A percentile compares a stretch with the other conserved stretches of the same genome.
Conservation (phyloP, 2,329 filamentous ascomycete genomes). For the Whalleya microplaca region DNA sequence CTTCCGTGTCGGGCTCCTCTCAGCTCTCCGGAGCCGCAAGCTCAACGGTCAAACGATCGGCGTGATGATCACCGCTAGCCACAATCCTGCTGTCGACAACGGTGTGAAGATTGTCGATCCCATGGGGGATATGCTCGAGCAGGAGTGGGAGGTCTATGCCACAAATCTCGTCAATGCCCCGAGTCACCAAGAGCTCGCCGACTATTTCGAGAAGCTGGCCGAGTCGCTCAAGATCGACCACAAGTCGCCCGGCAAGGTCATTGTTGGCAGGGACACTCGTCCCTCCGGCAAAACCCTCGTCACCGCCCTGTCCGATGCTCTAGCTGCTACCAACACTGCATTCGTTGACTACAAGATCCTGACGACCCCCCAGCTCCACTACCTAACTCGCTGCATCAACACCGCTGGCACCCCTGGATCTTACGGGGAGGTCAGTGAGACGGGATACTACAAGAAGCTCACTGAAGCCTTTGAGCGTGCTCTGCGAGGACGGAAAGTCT, state of each 20-base stretch:
- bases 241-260: slow-evolving; percentile 72
- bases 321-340: slow-evolving; percentile 75
- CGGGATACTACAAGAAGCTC: slow-evolving; percentile 94
- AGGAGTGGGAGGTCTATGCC: slow-evolving; percentile 90
- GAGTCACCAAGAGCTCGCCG: slow-evolving; percentile 72
- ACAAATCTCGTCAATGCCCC: slow-evolving; percentile 87
- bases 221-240: slow-evolving; percentile 77
- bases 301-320: slow-evolving; percentile 75
- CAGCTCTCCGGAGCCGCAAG: slow-evolving; percentile 86
- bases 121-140: slow-evolving; percentile 96
- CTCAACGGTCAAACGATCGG: slow-evolving; percentile 89
- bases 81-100: slow-evolving; percentile 89
- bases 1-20: slow-evolving; percentile 88
- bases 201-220: slow-evolving; percentile 77
- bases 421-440: slow-evolving; percentile 87
- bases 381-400: slow-evolving; percentile 92
- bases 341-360: slow-evolving; percentile 86
- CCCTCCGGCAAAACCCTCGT: slow-evolving; percentile 88
- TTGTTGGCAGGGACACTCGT: slow-evolving; percentile 91
- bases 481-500: slow-evolving; percentile 74
- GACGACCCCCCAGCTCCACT: slow-evolving; percentile 97
- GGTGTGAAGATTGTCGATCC: slow-evolving; percentile 96
- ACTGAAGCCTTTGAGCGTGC: slow-evolving; percentile 81
- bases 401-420: slow-evolving; percentile 84
- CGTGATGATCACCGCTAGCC: slow-evolving; percentile 94